Base-by-base conservation (phyloP, 176 grass and related monocot genomes). In the Triticum dicoccoides region DNA sequence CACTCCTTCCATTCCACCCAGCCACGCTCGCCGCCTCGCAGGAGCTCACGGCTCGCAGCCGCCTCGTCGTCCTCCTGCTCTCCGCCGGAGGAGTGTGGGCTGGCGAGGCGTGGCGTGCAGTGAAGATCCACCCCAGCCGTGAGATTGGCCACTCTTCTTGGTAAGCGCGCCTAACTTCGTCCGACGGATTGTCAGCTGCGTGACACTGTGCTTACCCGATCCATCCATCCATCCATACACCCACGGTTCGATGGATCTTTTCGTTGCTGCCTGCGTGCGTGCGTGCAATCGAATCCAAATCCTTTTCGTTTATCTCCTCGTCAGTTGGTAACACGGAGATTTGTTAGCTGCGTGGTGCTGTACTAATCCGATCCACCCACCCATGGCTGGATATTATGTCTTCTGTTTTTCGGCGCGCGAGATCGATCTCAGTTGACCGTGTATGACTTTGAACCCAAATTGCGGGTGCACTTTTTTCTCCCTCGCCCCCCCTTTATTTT, bases 61-160 rank as follows among this genome's bases (percentile, higher is more conserved):
- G 47, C 38, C 58, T 12, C 65, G 29, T 76, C n/a, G 17, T 75
- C 13, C 0, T 65, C 5, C 21, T 44, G 21, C 78, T 12, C 59
- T 56, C 59, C 74, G 27, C 44, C 38, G 30, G 21, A 81, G 39
- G 44, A 27, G 44, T 18, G 44, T 32, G 73, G 24, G 44, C 9
- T 51, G 73, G 72, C 72, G 39, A 24, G 21, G 35, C 34, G 63
- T 66, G 32, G 78, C 72, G 69, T 65, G 79, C 78, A 87, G 86
- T 65, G 79, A 79, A 87, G 86, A 87, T 87, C 86, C 78, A 49
- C 66, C 69, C 59, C 29, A 4, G 27, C 86, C 86, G 11, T 72
- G 30, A 61, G 69, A 58, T 80, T 67, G 61, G 34, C 76, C 82
- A 37, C 69, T 76, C 80, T 87, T 58, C 42, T 62, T 67, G 79